Evolutionary conservation across 1,139 yeast species (phyloP), one percentile per base, ranked within the genome.

Genomic region (Pichia terricola): DNA sequence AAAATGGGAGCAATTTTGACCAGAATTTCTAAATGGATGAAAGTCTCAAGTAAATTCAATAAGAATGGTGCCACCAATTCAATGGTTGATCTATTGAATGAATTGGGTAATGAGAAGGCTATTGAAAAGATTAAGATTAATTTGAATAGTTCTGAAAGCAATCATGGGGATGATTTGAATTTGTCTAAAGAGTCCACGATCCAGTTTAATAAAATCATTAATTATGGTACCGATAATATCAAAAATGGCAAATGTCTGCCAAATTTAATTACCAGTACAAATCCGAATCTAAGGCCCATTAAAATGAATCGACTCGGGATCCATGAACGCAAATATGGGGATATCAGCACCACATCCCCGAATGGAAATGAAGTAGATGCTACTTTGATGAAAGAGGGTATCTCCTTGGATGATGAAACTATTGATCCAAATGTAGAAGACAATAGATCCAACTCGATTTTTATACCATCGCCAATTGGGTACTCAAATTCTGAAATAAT

Each of bases 1-100:
- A 67, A 70, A 47, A 69, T 73, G 74, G 54, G 65, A 2, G 60
- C 62, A 34, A 66, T 73, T n/a, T 55, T 73, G 43, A 59, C 64
- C 11, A 64, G 72, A 44, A 67, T 73, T 34, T 67, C 67, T 38
- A 70, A 68, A 51, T 72, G 78, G 76, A 71, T 73, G 65, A 64
- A 60, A 39, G 62, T 71, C 22, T 69, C 75, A 3, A 64, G 59
- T 42, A 58, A 55, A 34, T 63, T 64, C 47, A 61, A 62, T 35
- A 55, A 53, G 40, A 60, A 55, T 40, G 65, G 66, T 16, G 65
- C 67, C 7, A 64, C 64, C 4, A 61, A 57, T 45, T 63, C 66
- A 26, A 67, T 72, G 59, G 68, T 71, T 27, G 67, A 65, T 42
- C 56, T 73, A 45, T 63, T 72, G 43, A 66, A 67, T 50, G 68